A percentile compares a stretch with the other conserved stretches of the same genome.
Evolutionary conservation across 75 land plant species (phyloP).

Genomic region (Pseudotsuga menziesii): DNA sequence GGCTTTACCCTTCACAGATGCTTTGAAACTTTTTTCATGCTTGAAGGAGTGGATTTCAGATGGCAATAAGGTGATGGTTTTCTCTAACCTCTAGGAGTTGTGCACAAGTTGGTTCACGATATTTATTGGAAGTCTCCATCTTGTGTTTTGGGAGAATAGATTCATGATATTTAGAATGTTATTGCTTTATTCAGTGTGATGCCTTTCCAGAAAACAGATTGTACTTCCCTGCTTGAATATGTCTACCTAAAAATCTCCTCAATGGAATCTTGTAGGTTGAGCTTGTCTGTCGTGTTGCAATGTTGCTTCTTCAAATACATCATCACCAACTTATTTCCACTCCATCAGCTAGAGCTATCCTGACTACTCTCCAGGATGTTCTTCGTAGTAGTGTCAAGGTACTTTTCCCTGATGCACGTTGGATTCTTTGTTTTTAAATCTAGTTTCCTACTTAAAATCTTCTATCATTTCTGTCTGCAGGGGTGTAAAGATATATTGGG

Average conservation of each 20-base stretch:
- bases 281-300: slow-evolving; percentile 70
- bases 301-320: slow-evolving; percentile 73
- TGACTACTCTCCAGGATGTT: slow-evolving; percentile 57
- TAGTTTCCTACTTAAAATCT: not conserved
- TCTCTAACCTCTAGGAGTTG: not conserved
- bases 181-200: not conserved
- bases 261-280: slow-evolving; percentile 62
- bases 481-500: slow-evolving; percentile 82
- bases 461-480: slow-evolving; percentile 35
- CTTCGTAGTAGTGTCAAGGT: slow-evolving; percentile 79
- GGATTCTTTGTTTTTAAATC: not conserved
- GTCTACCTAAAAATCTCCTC: not conserved
- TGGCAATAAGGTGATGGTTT: slow-evolving; percentile 57
- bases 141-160: not conserved
- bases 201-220: not conserved
- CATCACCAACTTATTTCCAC: slow-evolving; percentile 73
- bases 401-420: not conserved
- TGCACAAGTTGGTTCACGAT: not conserved
- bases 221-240: not conserved
- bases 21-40: slow-evolving; percentile 80
- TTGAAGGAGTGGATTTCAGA: slow-evolving; percentile 66
- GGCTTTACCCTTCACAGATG: slow-evolving; percentile 93
- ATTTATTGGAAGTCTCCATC: not conserved
- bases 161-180: not conserved
- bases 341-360: slow-evolving; percentile 60